Evolutionary conservation across 352 stramenopile genomes (phyloP).

Genomic region (Pythium insidiosum): DNA sequence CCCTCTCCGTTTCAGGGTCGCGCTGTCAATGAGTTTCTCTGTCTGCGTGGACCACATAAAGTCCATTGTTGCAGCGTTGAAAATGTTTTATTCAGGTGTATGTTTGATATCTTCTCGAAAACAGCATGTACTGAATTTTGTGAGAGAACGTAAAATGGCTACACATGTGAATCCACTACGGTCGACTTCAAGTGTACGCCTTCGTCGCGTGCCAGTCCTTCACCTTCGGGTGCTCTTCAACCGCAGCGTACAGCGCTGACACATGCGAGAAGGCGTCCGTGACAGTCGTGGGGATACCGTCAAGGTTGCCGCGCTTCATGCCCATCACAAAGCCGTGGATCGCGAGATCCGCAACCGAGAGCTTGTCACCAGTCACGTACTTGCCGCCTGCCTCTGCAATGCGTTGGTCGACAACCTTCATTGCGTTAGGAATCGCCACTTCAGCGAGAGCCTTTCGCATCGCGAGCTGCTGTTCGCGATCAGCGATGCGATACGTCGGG

Average conservation of each 20-base stretch:
- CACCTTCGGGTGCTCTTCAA: slow-evolving; percentile 24
- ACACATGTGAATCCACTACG: not conserved
- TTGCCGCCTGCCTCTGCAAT: slow-evolving; percentile 5
- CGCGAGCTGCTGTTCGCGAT: slow-evolving; percentile 5
- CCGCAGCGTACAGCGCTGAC: slow-evolving; percentile 16
- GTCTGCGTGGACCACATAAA: slow-evolving; percentile 3
- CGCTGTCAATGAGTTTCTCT: not conserved
- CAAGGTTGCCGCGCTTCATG: slow-evolving; percentile 15
- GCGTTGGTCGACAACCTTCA: slow-evolving; percentile 5
- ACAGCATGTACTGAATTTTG: no score
- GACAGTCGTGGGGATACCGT: slow-evolving; percentile 16
- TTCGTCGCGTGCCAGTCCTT: slow-evolving; percentile 21
- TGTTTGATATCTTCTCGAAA: slow-evolving; percentile 1
- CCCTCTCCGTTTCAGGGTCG: slow-evolving; percentile 2
- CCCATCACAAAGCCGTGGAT: slow-evolving; percentile 17
- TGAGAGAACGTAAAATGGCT: not conserved
- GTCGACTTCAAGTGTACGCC: slow-evolving; percentile 9
- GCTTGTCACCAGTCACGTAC: slow-evolving; percentile 10
- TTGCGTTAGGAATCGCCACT: slow-evolving; percentile 1
- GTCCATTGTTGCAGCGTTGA: no score
- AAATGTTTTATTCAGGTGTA: slow-evolving; percentile 1
- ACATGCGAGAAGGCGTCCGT: slow-evolving; percentile 18
- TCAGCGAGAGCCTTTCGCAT: slow-evolving; percentile 7
- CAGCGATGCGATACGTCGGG: slow-evolving; percentile 12
- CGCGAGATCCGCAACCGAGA: slow-evolving; percentile 25